These are phyloP conservation scores for Ascoidea tarda DNA, from an alignment of 805 yeast genomes.

Conservation along the genomic window DNA sequence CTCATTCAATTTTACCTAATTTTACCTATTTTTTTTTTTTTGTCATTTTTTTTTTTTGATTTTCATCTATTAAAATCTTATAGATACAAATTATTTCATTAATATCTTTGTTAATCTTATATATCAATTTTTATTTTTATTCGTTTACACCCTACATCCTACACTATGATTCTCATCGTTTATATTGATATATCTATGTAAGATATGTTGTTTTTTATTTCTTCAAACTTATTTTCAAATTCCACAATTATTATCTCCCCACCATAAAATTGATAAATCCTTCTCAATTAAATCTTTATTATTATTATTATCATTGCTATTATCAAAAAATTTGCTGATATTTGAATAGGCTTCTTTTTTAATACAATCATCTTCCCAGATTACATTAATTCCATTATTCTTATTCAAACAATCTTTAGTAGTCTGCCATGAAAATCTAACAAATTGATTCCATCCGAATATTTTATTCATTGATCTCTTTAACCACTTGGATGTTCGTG, in stretches of 20 bases:
- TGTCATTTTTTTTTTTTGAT: not conserved
- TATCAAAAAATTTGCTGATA: not conserved
- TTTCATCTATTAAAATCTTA: too few species aligned
- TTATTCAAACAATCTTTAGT: slow-evolving; percentile 56
- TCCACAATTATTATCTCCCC: not conserved
- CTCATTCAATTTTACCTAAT: not conserved
- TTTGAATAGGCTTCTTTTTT: not conserved
- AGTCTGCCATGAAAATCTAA: slow-evolving; percentile 92
- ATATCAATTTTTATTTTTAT: too few species aligned
- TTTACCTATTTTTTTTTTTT: not conserved
- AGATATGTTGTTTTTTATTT: too few species aligned
- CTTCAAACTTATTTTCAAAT: not conserved
- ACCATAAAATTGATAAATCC: not conserved
- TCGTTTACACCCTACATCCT: too few species aligned
- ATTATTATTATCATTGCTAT: too few species aligned
- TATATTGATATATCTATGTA: too few species aligned
- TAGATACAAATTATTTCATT: too few species aligned
- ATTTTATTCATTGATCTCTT: slow-evolving; percentile 45
- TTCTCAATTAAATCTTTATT: not conserved
- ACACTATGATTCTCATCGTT: too few species aligned
- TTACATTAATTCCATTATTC: slow-evolving; percentile 36
- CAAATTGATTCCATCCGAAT: slow-evolving; percentile 74
- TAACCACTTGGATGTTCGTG: slow-evolving; percentile 73
- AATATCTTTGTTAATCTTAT: too few species aligned
- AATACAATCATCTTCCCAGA: slow-evolving; percentile 36